These are phyloP conservation scores for Nitzschia sp. DNA, from an alignment of 108 stramenopile genomes.

Conservation along the genomic window DNA sequence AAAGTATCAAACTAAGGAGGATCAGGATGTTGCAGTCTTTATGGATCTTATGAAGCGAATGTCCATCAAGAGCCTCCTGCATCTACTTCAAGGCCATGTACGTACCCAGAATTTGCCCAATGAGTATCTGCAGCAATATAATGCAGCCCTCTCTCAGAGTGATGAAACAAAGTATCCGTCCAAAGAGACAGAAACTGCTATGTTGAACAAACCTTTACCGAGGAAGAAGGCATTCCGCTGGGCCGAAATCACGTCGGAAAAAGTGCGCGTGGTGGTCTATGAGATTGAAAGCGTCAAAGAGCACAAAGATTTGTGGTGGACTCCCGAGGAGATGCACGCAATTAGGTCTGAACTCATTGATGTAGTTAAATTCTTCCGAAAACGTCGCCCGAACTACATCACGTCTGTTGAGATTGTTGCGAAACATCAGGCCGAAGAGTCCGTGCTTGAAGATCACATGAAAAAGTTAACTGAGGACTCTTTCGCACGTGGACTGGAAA, in stretches of 20 bases:
- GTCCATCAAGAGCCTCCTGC: conserved; percentile 18
- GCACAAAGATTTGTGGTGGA: conserved; percentile 25
- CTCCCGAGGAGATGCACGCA: conserved; percentile 20
- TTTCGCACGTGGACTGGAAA: conserved; percentile 32
- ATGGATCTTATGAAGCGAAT: conserved; percentile 21
- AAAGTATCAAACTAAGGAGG: conserved; percentile 16
- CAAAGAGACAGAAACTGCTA: background rate
- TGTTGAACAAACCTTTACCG: background rate
- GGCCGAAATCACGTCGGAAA: conserved; percentile 11
- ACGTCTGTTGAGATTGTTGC: conserved; percentile 27
- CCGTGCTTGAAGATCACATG: conserved; percentile 21
- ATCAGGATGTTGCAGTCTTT: conserved; percentile 42
- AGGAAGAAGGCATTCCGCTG: conserved; percentile 31
- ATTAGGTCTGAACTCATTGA: conserved; percentile 22
- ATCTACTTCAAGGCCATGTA: conserved; percentile 37
- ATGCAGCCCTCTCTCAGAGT: background rate
- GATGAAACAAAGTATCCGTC: background rate
- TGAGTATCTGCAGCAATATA: background rate
- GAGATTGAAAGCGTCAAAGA: conserved; percentile 22
- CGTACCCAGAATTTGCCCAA: background rate
- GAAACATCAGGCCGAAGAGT: background rate
- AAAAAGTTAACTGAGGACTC: conserved; percentile 24
- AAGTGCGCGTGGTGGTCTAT: conserved; percentile 9
- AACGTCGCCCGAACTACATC: conserved; percentile 22
- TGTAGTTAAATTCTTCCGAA: conserved; percentile 23